Percentiles rank a stretch among this genome's conserved stretches.
Conservation (phyloP, 257 asterid genomes). For the Nicotiana tabacum region DNA sequence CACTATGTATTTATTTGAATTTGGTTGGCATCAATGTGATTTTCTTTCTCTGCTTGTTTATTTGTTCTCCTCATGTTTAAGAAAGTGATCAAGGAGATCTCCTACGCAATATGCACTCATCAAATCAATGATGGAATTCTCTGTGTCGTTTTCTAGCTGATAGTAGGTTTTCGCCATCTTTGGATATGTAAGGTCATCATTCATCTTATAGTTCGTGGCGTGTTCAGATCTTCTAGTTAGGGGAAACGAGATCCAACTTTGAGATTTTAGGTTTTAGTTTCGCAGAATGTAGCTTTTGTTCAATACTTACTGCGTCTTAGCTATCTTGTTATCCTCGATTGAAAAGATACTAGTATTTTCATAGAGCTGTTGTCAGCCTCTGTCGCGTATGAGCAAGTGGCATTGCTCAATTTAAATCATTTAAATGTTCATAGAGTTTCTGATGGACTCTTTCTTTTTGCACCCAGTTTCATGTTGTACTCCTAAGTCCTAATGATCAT, state of each 20-base stretch:
- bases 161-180: neutral
- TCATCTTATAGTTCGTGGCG: neutral
- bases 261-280: neutral
- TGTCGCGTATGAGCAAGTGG: neutral
- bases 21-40: neutral
- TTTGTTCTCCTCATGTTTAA: neutral
- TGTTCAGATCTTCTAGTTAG: neutral
- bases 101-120: neutral
- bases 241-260: neutral
- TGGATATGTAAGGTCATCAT: neutral
- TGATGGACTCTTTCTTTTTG: neutral
- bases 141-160: neutral
- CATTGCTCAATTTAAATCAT: neutral
- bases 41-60: neutral
- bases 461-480: neutral
- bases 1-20: neutral
- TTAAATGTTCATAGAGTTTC: neutral
- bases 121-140: neutral
- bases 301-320: neutral
- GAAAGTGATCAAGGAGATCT: neutral
- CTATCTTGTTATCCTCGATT: neutral
- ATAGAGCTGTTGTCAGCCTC: neutral
- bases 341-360: neutral
- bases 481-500: neutral
- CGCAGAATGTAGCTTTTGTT: neutral